Evolutionary conservation across 1,139 yeast species (phyloP).

Genomic region (Saccharomyces hybrid): DNA sequence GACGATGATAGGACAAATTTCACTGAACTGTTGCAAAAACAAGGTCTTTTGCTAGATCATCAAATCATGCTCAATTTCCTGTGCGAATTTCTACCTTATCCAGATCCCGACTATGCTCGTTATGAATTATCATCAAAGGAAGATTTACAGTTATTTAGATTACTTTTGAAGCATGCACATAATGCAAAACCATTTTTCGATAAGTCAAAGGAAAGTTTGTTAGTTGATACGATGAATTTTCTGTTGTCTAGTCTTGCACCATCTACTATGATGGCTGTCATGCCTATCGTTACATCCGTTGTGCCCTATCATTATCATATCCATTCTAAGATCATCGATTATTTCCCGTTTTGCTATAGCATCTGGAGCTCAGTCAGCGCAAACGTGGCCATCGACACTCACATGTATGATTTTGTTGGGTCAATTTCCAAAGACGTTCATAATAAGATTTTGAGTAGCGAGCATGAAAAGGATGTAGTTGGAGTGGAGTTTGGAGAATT

Average conservation of each 20-base stretch:
- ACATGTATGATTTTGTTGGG: slow-evolving; percentile 59
- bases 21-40: slow-evolving; percentile 35
- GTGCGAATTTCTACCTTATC: slow-evolving; percentile 43
- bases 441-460: slow-evolving; percentile 18
- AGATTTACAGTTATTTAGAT: slow-evolving; percentile 33
- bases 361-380: slow-evolving; percentile 64
- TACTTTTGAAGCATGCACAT: slow-evolving; percentile 34
- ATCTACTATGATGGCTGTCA: slow-evolving; percentile 49
- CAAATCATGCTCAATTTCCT: slow-evolving; percentile 38
- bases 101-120: slow-evolving; percentile 36
- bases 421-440: slow-evolving; percentile 49
- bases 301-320: slow-evolving; percentile 39
- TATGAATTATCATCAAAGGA: slow-evolving; percentile 28
- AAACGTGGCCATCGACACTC: slow-evolving; percentile 55
- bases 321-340: slow-evolving; percentile 32
- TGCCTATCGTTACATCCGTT: slow-evolving; percentile 48
- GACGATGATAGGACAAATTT: slow-evolving; percentile 38
- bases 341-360: slow-evolving; percentile 60
- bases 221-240: slow-evolving; percentile 32
- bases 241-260: slow-evolving; percentile 41
- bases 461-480: slow-evolving; percentile 22
- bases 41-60: slow-evolving; percentile 43
- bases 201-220: slow-evolving; percentile 24
- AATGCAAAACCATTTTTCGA: slow-evolving; percentile 36
- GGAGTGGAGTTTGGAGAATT: slow-evolving; percentile 35